Conservation (phyloP, 352 stramenopile species). For the Phytophthora idaei region DNA sequence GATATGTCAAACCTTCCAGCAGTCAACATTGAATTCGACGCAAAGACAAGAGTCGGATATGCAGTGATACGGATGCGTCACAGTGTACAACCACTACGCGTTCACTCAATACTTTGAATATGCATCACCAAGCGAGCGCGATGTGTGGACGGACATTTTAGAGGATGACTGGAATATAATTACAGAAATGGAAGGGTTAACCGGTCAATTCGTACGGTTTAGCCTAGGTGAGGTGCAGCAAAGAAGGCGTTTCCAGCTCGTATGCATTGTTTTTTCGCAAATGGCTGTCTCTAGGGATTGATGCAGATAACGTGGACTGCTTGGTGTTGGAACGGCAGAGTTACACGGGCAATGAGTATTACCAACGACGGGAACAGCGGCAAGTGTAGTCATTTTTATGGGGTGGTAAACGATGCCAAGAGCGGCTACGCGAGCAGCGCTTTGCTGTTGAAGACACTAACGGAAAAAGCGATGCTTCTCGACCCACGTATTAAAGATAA, state of each 20-base stretch:
- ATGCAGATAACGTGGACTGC: not conserved
- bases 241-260: slow-evolving; percentile 5
- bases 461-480: slow-evolving; percentile 9
- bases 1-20: slow-evolving; percentile 2
- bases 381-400: not conserved
- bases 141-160: not conserved
- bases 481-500: slow-evolving; percentile 21
- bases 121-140: not conserved
- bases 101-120: slow-evolving; percentile 6
- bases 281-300: not conserved
- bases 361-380: not conserved
- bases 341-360: not conserved
- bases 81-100: slow-evolving; percentile 8
- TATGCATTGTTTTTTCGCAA: slow-evolving; percentile 15
- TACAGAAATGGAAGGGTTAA: slow-evolving; percentile 11
- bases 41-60: slow-evolving; percentile 7
- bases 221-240: not conserved
- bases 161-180: not conserved
- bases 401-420: not conserved
- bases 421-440: slow-evolving; percentile 1
- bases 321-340: slow-evolving; percentile 5
- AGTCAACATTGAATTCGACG: slow-evolving; percentile 6
- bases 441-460: slow-evolving; percentile 10
- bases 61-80: slow-evolving; percentile 5
- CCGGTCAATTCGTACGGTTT: slow-evolving; percentile 9